These are phyloP conservation scores for Colletotrichum shisoi DNA, from an alignment of 2,329 filamentous ascomycete genomes.

Conservation along the genomic window DNA sequence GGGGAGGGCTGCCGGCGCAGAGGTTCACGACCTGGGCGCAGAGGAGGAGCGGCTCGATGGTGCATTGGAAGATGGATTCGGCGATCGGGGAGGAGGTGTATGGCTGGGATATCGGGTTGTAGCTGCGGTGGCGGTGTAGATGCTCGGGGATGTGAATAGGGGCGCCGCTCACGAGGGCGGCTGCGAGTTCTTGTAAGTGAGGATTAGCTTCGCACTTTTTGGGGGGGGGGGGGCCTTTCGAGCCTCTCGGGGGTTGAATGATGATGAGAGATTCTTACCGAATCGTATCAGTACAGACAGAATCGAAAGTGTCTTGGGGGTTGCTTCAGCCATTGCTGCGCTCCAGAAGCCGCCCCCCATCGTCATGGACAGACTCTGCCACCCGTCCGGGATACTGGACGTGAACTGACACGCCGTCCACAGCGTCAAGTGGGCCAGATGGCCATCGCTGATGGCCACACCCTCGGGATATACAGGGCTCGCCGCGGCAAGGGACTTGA, in stretches of 20 bases:
- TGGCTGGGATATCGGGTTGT: slow-evolving; percentile 19
- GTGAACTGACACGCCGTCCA: slow-evolving; percentile 27
- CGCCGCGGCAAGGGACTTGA: slow-evolving; percentile 19
- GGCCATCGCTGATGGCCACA: slow-evolving; percentile 10
- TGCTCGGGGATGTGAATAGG: slow-evolving; percentile 43
- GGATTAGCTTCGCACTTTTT: background rate
- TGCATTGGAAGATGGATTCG: slow-evolving; percentile 39
- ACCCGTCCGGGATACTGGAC: slow-evolving; percentile 14
- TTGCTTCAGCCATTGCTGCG: slow-evolving; percentile 13
- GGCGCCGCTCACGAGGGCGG: slow-evolving; percentile 44
- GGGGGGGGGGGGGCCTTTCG: background rate
- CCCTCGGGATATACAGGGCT: background rate
- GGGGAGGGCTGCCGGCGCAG: slow-evolving; percentile 45
- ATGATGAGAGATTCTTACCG: slow-evolving; percentile 38
- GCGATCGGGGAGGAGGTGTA: slow-evolving; percentile 35
- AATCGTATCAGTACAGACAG: slow-evolving; percentile 43
- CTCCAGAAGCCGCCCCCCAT: slow-evolving; percentile 25
- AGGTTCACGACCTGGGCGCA: slow-evolving; percentile 50
- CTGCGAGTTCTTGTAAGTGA: slow-evolving; percentile 43
- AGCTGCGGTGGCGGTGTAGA: slow-evolving; percentile 20
- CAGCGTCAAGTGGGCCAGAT: slow-evolving; percentile 22
- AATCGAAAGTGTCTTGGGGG: slow-evolving; percentile 29
- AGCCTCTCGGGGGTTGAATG: background rate
- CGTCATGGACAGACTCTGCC: slow-evolving; percentile 12
- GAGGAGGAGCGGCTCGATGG: slow-evolving; percentile 45